These are phyloP conservation scores for Aureobasidium sp. DNA, from an alignment of 2,329 filamentous ascomycete genomes.

Conservation along the genomic window DNA sequence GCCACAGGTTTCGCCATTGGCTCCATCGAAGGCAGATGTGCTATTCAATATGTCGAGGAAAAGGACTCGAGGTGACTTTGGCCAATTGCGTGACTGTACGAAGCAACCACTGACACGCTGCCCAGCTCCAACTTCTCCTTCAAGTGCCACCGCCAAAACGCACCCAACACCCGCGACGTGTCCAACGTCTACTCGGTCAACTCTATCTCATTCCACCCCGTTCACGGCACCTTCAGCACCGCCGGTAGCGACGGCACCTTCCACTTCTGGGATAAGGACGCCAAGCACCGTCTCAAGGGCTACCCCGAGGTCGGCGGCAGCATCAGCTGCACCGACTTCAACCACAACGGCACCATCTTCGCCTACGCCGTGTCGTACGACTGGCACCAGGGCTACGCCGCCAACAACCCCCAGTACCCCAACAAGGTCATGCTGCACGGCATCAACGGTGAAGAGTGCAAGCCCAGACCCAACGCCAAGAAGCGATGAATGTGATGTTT, in stretches of 20 bases:
- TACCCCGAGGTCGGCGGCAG: conserved; percentile 58
- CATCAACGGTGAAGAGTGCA: conserved; percentile 40
- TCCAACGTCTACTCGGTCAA: conserved; percentile 94
- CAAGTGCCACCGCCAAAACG: conserved; percentile 89
- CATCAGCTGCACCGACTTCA: conserved; percentile 89
- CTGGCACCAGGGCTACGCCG: conserved; percentile 92
- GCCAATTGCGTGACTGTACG: background rate
- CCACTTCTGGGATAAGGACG: conserved; percentile 77
- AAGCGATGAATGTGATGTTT: conserved; percentile 30
- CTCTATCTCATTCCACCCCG: conserved; percentile 93
- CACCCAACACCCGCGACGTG: conserved; percentile 52
- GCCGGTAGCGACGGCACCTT: conserved; percentile 94
- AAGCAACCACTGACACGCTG: background rate
- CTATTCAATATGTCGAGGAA: conserved; percentile 96
- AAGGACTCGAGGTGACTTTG: conserved; percentile 60
- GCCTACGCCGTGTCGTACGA: conserved; percentile 79
- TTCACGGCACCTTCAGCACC: conserved; percentile 96
- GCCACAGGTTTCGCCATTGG: conserved; percentile 88
- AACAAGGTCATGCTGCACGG: conserved; percentile 45
- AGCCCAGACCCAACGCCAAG: conserved; percentile 38
- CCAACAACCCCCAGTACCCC: conserved; percentile 57
- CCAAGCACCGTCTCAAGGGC: conserved; percentile 51
- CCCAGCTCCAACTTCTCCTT: conserved; percentile 82
- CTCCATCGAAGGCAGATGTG: conserved; percentile 92
- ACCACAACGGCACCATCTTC: conserved; percentile 60